Evolutionary conservation across 306 rosid genomes (phyloP).

Genomic region (Datisca glomerata): DNA sequence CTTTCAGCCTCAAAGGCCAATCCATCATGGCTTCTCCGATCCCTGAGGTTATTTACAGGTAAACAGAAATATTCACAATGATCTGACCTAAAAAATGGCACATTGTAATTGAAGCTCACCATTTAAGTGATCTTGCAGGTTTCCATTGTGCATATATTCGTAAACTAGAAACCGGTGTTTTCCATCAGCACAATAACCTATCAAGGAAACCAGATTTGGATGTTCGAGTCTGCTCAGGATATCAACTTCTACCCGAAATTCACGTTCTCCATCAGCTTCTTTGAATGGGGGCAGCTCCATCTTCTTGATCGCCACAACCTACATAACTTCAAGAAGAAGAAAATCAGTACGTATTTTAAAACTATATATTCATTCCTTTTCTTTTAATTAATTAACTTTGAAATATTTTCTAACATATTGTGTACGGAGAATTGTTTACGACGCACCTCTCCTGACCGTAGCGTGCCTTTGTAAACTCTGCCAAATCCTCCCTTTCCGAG

Average conservation of each 20-base stretch:
- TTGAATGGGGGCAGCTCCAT: conserved; percentile 79
- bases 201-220: conserved; percentile 84
- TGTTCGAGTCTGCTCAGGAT: conserved; percentile 88
- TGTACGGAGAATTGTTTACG: conserved; percentile 1
- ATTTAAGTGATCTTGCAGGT: conserved; percentile 85
- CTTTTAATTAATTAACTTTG: too few species aligned
- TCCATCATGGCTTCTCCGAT: conserved; percentile 59
- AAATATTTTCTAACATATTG: too few species aligned
- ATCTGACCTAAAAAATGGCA: neutral
- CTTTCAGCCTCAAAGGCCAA: conserved; percentile 69
- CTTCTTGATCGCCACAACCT: conserved; percentile 91
- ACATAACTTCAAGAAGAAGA: conserved; percentile 4
- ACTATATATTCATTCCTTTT: conserved; percentile 6
- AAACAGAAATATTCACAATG: conserved; percentile 4
- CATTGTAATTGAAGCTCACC: conserved; percentile 27
- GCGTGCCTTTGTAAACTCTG: conserved; percentile 61
- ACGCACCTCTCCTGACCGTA: conserved; percentile 76
- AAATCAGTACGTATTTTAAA: conserved; percentile 16
- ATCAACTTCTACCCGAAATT: conserved; percentile 86
- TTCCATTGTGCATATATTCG: conserved; percentile 78
- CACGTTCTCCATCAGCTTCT: conserved; percentile 84
- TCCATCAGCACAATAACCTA: conserved; percentile 95
- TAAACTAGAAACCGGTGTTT: conserved; percentile 85
- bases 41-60: conserved; percentile 22
- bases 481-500: conserved; percentile 98